These are phyloP conservation scores for Raphanus raphanistrum DNA, from an alignment of 345 rosid species.

Conservation along the genomic window DNA sequence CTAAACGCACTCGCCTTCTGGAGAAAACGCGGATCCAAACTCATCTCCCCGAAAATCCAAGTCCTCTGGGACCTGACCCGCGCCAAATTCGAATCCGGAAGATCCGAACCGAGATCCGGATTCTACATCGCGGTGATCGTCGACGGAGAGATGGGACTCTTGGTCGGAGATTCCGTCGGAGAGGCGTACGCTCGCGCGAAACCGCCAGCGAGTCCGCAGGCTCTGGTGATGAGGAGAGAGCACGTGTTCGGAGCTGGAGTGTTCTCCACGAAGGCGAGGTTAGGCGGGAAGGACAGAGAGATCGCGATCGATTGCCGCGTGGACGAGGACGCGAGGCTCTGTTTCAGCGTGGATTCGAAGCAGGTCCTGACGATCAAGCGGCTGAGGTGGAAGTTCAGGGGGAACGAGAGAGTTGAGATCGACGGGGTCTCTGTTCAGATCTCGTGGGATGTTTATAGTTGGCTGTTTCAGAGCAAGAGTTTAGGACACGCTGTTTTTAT, in stretches of 20 bases:
- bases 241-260: conserved; percentile 70
- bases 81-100: conserved; percentile 75
- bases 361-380: conserved; percentile 70
- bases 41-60: conserved; percentile 44
- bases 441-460: conserved; percentile 95
- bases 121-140: conserved; percentile 77
- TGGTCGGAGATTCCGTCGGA: conserved; percentile 68
- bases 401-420: conserved; percentile 74
- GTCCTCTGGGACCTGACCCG: conserved; percentile 79
- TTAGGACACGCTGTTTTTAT: conserved; percentile 70
- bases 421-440: conserved; percentile 72
- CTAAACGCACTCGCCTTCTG: conserved; percentile 73
- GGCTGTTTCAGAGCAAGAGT: conserved; percentile 63
- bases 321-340: conserved; percentile 61
- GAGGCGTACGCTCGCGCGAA: conserved; percentile 64
- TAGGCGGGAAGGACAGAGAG: conserved; percentile 74
- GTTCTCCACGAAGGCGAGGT: conserved; percentile 60
- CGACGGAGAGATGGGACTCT: conserved; percentile 62
- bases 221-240: conserved; percentile 70
- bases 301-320: conserved; percentile 66
- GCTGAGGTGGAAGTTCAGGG: conserved; percentile 90
- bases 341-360: conserved; percentile 55
- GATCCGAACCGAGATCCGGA: conserved; percentile 73
- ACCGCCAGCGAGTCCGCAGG: conserved; percentile 45
- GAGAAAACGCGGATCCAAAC: conserved; percentile 74